Evolutionary conservation across 495 filamentous ascomycete genomes (phyloP), one percentile per base, ranked within the genome.

Genomic region (Margaritispora aquatica): DNA sequence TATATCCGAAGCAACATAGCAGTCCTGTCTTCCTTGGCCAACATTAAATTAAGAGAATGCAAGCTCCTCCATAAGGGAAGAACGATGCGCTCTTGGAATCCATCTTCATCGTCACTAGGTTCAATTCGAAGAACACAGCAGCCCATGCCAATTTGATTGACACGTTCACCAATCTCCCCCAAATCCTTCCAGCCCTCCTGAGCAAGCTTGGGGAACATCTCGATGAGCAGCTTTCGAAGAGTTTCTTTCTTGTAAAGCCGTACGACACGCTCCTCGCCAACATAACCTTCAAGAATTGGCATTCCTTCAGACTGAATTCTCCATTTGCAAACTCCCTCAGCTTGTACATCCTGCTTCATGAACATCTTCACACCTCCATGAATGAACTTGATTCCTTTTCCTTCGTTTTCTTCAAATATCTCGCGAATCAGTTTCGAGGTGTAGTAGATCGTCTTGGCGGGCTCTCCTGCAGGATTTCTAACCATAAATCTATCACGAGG

Each of bases 351-450:
- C 68, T 98, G 94, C 74, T 93, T 94, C 72, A 97, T 90, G 71
- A 96, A 97, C 85, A 97, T 96, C 75, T 96, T 96, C 26, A 98
- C 90, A 60, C 94, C 94, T 58, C 88, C 92, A 72, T 98, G 94
- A 38, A 97, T 87, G 69, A 98, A 97, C 72, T 91, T 96, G 72
- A 97, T 85, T 24, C 92, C 90, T 15, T 85, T 85, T 23, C 88
- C 88, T 70, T 96, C 90, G 69, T 97, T 98, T 54, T 81, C 72
- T 8, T 73, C 75, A 1, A 98, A 80, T 54, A 98, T 95, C 61
- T 89, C 85, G 15, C 88, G 85, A 0, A 89, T 88, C 11, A 97
- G 78, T n/a, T 82, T 77, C 55, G 85, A 90, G 51, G 90, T 96
- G 77, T 97, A 98, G 79, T 98, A 98, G 54, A 98, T 91, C 19